A percentile compares a stretch with the other conserved stretches of the same genome.
Evolutionary conservation across 2,329 filamentous ascomycete species (phyloP).

Genomic region (Aureobasidium sp.): DNA sequence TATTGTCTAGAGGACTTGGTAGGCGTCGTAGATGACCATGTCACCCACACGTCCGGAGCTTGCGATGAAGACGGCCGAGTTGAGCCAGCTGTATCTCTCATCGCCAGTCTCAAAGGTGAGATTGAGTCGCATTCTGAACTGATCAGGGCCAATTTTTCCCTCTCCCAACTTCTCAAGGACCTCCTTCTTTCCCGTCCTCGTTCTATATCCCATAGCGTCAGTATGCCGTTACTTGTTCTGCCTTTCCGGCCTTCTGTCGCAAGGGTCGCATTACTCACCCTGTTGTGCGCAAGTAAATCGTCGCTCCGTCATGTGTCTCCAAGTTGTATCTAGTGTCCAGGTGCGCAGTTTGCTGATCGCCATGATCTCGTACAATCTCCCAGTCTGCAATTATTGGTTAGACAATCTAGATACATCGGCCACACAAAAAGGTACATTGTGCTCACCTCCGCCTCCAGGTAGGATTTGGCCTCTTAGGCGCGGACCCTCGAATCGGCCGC

Average conservation of each 20-base stretch:
- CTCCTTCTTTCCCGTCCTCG: conserved; percentile 21
- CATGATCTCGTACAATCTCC: conserved; percentile 22
- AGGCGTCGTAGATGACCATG: conserved; percentile 24
- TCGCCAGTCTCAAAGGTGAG: conserved; percentile 26
- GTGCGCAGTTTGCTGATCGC: conserved; percentile 24
- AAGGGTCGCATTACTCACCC: conserved; percentile 14
- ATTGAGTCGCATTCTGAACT: conserved; percentile 27
- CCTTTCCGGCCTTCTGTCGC: background rate
- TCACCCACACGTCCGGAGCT: conserved; percentile 20
- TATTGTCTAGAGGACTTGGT: conserved; percentile 19
- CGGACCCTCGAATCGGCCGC: conserved; percentile 22
- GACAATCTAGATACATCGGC: background rate
- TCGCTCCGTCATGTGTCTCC: conserved; percentile 24
- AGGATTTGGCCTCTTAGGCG: conserved; percentile 20
- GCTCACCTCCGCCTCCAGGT: conserved; percentile 21
- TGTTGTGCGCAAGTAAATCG: conserved; percentile 25
- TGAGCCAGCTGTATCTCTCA: conserved; percentile 26
- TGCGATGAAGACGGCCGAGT: conserved; percentile 21
- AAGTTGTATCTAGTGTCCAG: conserved; percentile 26
- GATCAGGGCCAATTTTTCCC: conserved; percentile 21
- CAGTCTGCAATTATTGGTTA: conserved; percentile 17
- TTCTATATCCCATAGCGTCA: conserved; percentile 12
- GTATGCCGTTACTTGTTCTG: background rate
- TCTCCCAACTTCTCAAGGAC: conserved; percentile 23
- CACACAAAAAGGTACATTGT: background rate